A percentile compares a stretch with the other conserved stretches of the same genome.
Conservation (phyloP, 257 asterid genomes). For the Schizonepeta tenuifolia region DNA sequence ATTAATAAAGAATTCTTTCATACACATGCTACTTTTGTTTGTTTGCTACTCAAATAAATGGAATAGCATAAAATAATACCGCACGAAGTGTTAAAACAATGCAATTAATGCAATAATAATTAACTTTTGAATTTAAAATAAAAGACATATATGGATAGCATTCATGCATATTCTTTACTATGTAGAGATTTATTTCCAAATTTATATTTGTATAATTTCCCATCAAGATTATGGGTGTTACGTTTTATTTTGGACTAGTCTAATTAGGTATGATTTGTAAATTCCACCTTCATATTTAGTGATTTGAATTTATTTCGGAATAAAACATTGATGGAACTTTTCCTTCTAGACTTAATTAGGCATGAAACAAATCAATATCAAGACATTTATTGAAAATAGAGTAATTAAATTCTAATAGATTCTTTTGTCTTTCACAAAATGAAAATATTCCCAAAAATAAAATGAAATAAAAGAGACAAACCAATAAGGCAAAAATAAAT, state of each 20-base stretch:
- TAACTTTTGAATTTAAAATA: not conserved
- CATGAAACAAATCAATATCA: not conserved
- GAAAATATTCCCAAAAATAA: slow-evolving; percentile 15
- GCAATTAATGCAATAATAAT: not conserved
- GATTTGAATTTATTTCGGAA: not conserved
- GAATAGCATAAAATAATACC: not conserved
- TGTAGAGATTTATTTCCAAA: not conserved
- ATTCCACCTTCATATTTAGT: not conserved
- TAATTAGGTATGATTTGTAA: not conserved
- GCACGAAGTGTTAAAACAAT: not conserved
- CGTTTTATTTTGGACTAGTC: not conserved
- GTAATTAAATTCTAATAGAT: slow-evolving; percentile 9
- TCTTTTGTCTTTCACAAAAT: slow-evolving; percentile 20
- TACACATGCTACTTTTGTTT: not conserved
- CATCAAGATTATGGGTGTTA: not conserved
- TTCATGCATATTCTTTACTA: not conserved
- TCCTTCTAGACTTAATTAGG: not conserved
- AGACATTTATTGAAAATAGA: not conserved
- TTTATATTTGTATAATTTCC: not conserved
- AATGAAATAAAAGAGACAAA: slow-evolving; percentile 10
- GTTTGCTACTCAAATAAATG: not conserved
- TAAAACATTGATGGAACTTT: not conserved
- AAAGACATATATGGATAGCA: not conserved
- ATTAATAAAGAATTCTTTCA: not conserved
- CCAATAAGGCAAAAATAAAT: slow-evolving; percentile 33